Evolutionary conservation across 306 rosid species (phyloP).

Genomic region (Bauhinia variegata): DNA sequence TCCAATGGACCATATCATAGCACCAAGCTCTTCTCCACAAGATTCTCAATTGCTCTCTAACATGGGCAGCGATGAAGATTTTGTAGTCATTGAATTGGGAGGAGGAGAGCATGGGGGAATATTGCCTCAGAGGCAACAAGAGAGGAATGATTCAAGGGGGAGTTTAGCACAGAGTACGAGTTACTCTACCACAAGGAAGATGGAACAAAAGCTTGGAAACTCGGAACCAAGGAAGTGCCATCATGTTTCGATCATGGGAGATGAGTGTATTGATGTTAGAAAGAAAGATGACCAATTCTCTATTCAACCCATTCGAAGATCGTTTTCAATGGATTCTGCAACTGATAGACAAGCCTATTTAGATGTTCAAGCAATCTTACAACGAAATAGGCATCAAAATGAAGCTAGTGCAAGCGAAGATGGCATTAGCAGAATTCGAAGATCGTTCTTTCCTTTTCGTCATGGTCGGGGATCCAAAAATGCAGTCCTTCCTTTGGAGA

Average conservation of each 20-base stretch:
- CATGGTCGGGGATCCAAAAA: constrained; percentile 49
- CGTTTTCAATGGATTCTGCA: constrained; percentile 78
- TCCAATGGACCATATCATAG: constrained; percentile 50
- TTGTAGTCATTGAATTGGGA: constrained; percentile 69
- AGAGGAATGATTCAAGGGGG: constrained; percentile 42
- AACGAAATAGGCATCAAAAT: constrained; percentile 29
- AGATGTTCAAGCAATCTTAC: constrained; percentile 50
- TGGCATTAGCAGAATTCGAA: constrained; percentile 49
- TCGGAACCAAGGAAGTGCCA: constrained; percentile 51
- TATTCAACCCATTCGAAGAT: constrained; percentile 64
- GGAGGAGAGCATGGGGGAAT: constrained; percentile 41
- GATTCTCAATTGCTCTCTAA: constrained; percentile 55
- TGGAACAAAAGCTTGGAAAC: constrained; percentile 37
- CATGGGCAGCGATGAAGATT: constrained; percentile 71
- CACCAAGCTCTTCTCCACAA: constrained; percentile 86
- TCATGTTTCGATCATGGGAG: constrained; percentile 66
- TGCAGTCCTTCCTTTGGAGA: constrained; percentile 53
- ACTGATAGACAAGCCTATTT: constrained; percentile 53
- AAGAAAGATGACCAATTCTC: constrained; percentile 61
- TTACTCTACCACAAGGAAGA: constrained; percentile 40
- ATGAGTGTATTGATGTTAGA: constrained; percentile 69
- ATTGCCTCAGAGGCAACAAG: constrained; percentile 43
- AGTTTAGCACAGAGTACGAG: constrained; percentile 28
- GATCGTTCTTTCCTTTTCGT: constrained; percentile 66
- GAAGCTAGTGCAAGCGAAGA: constrained; percentile 49